These are phyloP conservation scores for Przewalskia tangutica DNA, from an alignment of 257 asterid species.

Conservation along the genomic window DNA sequence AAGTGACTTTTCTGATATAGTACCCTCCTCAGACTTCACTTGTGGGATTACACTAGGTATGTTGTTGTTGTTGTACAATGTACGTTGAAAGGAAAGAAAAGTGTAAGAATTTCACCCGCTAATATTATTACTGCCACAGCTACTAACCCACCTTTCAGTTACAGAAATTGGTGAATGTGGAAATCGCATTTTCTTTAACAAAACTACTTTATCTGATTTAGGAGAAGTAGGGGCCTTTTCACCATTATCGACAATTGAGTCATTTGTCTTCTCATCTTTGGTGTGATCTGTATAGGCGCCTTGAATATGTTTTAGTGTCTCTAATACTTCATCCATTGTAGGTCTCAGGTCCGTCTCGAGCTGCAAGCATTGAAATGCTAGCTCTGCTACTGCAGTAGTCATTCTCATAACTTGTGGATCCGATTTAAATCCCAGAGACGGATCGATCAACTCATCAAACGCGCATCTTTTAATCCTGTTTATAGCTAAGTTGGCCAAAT, in stretches of 20 bases:
- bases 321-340: constrained; percentile 53
- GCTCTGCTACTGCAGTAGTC: constrained; percentile 63
- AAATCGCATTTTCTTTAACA: constrained; percentile 27
- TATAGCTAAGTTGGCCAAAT: constrained; percentile 50
- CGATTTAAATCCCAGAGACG: constrained; percentile 36
- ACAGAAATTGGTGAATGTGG: constrained; percentile 33
- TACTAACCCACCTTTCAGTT: constrained; percentile 32
- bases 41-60: no score
- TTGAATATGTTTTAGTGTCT: constrained; percentile 28
- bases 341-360: constrained; percentile 68
- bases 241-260: neutral
- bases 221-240: constrained; percentile 12
- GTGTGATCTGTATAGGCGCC: constrained; percentile 7
- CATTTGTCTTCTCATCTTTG: constrained; percentile 4
- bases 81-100: neutral
- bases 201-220: constrained; percentile 23
- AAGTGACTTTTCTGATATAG: no score
- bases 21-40: no score
- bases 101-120: constrained; percentile 12
- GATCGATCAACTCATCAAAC: constrained; percentile 57
- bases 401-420: constrained; percentile 46
- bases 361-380: constrained; percentile 68
- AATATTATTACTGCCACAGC: constrained; percentile 25
- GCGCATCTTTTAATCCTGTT: constrained; percentile 49
- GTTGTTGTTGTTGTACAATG: neutral